phyloP scores from a whole-genome alignment of 1,284 basidiomycete species.

The Ceratobasidium sp. region DNA sequence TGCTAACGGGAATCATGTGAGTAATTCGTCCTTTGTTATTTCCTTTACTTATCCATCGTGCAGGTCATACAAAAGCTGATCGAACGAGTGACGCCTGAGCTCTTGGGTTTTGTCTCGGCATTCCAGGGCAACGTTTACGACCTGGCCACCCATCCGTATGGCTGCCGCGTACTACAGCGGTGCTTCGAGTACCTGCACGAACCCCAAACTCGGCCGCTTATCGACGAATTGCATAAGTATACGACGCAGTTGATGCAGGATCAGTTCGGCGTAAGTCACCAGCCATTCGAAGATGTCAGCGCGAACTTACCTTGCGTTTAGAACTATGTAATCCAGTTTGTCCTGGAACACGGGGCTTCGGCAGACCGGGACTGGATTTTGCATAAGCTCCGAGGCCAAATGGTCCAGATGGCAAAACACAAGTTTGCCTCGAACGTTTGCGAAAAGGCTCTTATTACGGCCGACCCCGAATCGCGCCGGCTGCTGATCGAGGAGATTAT shows the following conservation, averaged over 20 bases:
- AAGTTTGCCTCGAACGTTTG: constrained; percentile 98
- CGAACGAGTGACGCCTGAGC: constrained; percentile 78
- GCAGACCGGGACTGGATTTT: constrained; percentile 79
- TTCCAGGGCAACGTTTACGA: constrained; percentile 88
- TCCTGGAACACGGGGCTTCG: constrained; percentile 81
- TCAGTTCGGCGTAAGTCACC: constrained; percentile 80
- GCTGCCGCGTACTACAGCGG: constrained; percentile 94
- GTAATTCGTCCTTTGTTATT: constrained; percentile 46
- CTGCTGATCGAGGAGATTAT: constrained; percentile 85
- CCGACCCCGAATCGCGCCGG: constrained; percentile 70
- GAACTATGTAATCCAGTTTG: constrained; percentile 97
- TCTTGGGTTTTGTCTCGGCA: constrained; percentile 77
- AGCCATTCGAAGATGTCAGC: constrained; percentile 5
- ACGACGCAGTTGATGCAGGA: constrained; percentile 81
- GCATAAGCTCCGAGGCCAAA: constrained; percentile 76
- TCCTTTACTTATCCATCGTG: constrained; percentile 25
- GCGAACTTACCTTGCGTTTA: constrained; percentile 51
- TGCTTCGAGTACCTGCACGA: constrained; percentile 88
- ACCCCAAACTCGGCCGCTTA: constrained; percentile 72
- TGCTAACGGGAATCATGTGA: constrained; percentile 94
- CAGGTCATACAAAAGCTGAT: constrained; percentile 87
- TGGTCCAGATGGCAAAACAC: constrained; percentile 84
- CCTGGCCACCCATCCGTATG: constrained; percentile 90
- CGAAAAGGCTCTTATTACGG: constrained; percentile 86
- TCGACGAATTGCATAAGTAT: constrained; percentile 86